These are phyloP conservation scores for Cystofilobasidium macerans DNA, from an alignment of 768 basidiomycete species.

Conservation along the genomic window DNA sequence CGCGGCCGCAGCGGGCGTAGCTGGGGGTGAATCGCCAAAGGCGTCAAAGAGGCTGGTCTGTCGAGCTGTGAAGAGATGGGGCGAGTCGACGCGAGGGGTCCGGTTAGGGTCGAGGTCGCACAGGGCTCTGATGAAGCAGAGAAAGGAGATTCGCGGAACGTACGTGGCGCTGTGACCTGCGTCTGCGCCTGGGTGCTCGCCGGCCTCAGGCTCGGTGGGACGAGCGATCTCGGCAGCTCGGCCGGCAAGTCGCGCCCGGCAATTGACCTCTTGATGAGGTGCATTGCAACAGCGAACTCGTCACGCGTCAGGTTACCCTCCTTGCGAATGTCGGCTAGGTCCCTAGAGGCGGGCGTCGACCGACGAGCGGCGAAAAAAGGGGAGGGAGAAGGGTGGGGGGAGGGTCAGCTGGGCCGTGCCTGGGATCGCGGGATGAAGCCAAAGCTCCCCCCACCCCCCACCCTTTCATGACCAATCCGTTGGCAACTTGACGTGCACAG, in stretches of 20 bases:
- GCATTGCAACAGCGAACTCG: slow-evolving; percentile 89
- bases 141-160: slow-evolving; percentile 38
- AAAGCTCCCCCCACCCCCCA: no score
- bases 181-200: no score
- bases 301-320: slow-evolving; percentile 78
- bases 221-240: slow-evolving; percentile 56
- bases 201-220: slow-evolving; percentile 70
- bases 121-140: no score
- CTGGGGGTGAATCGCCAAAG: slow-evolving; percentile 25
- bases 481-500: no score
- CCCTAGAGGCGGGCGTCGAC: slow-evolving; percentile 48
- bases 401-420: no score
- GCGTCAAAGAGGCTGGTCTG: slow-evolving; percentile 26
- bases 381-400: no score
- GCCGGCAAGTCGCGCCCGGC: slow-evolving; percentile 58
- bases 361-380: background rate
- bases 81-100: no score
- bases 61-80: slow-evolving; percentile 17
- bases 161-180: slow-evolving; percentile 40
- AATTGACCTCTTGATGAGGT: slow-evolving; percentile 78
- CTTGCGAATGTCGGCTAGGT: slow-evolving; percentile 77
- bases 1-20: slow-evolving; percentile 32
- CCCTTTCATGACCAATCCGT: no score
- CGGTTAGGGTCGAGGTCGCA: no score
- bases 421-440: no score